Base-by-base conservation (phyloP, 306 rosid species). In the Luffa aegyptiaca region DNA sequence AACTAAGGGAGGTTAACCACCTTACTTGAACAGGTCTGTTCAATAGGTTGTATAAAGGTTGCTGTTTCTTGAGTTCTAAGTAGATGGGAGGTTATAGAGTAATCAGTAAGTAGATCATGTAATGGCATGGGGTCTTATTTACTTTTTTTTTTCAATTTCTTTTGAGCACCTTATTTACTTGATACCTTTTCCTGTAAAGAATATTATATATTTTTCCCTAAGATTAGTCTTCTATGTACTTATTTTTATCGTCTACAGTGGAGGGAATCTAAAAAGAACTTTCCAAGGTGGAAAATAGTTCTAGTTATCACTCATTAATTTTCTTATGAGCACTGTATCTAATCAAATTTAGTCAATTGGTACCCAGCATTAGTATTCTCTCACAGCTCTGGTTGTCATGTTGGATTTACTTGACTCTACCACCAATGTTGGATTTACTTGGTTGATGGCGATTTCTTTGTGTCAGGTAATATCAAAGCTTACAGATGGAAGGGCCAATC, bases 401-500 rank as follows among this genome's bases (percentile, higher is more conserved):
- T 61, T 44, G 80, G 17, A 33, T 17, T 49, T 26, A 33, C 70
- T 66, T 26, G n/a, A 62, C 52, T 61, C 35, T 82, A 53, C 80
- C 48, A 58, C 31, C 20, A 20, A 20, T 52, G 18, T 62, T 63
- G 42, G 48, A 64, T 66, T 74, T 66, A 46, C 45, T 71, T 71
- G 14, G 81, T 82, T 57, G 69, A 44, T 82, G 72, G 56, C 53
- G 58, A 82, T 82, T 84, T 84, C 77, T 85, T 85, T 69, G 65
- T 83, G 79, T 53, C 80, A 96, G 99, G 99, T 96, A 76, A 96
- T 96, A 80, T 93, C 99, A 78, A 96, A 96, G 87, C 86, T 96
- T 84, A 96, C 99, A 53, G 99, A 96, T 83, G 92, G 81, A 57
- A 88, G 81, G 88, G 93, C 99, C 39, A 84, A 92, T 86, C 99